A percentile compares a stretch with the other conserved stretches of the same genome.
Conservation (phyloP, 768 basidiomycete genomes). For the Lentinula lateritia region DNA sequence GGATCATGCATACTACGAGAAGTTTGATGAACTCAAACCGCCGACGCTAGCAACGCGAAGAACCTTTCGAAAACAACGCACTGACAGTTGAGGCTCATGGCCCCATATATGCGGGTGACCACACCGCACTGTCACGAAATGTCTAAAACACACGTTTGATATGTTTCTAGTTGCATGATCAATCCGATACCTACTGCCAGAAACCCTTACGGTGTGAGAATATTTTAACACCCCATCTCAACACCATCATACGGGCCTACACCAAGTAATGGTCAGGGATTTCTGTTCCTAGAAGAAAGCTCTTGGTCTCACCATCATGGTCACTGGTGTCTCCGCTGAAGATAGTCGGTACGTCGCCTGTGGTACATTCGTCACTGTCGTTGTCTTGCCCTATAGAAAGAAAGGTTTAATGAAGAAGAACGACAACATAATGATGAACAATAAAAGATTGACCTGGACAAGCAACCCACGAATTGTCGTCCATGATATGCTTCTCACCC, state of each 20-base stretch:
- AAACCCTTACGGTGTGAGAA: not conserved
- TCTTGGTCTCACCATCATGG: constrained; percentile 35
- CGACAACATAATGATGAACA: not conserved
- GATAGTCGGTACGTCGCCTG: constrained; percentile 48
- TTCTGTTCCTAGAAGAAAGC: no score
- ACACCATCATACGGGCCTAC: constrained; percentile 8
- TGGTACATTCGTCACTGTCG: constrained; percentile 39
- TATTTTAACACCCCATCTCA: constrained; percentile 7
- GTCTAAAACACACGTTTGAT: no score
- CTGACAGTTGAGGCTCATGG: no score
- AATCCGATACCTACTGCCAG: no score
- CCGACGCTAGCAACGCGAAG: no score
- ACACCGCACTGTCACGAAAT: no score
- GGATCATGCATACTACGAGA: no score
- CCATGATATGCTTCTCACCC: constrained; percentile 24
- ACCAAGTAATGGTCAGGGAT: not conserved
- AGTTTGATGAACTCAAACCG: no score
- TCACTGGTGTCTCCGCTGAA: constrained; percentile 34
- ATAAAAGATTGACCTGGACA: constrained; percentile 39
- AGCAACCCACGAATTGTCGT: constrained; percentile 40
- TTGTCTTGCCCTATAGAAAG: constrained; percentile 52
- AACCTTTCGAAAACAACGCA: no score
- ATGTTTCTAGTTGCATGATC: no score
- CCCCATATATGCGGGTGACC: no score
- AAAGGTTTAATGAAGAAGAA: not conserved